Percentiles rank a stretch among this genome's conserved stretches.
Conservation (phyloP, 2,329 filamentous ascomycete species). For the Ceratocystis destructans region DNA sequence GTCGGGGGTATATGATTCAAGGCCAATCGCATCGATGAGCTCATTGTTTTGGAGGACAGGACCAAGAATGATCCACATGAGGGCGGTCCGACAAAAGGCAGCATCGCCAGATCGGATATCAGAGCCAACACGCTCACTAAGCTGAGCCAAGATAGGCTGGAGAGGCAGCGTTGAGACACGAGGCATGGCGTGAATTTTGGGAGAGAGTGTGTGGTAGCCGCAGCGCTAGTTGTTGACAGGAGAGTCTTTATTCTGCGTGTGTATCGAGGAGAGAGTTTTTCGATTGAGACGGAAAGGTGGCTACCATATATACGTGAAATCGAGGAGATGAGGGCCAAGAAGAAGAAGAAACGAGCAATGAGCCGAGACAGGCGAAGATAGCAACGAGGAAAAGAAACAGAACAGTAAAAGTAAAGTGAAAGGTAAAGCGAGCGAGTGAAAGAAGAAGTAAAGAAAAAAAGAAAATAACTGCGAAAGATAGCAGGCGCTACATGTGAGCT, state of each 20-base stretch:
- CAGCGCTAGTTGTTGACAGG: not conserved
- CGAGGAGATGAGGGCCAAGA: not conserved
- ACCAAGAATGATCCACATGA: slow-evolving; percentile 17
- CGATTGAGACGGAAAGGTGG: not conserved
- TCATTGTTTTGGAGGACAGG: slow-evolving; percentile 8
- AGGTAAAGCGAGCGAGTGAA: slow-evolving; percentile 3
- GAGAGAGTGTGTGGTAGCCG: too few species aligned
- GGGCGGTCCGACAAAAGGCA: slow-evolving; percentile 16
- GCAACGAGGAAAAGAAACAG: not conserved
- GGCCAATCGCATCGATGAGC: slow-evolving; percentile 16
- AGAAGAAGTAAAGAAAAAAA: not conserved
- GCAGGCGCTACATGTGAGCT: not conserved
- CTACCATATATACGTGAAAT: not conserved
- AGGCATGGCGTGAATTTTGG: not conserved
- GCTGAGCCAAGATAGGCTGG: not conserved
- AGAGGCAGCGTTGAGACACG: not conserved
- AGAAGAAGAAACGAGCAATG: not conserved
- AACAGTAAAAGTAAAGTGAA: slow-evolving; percentile 12
- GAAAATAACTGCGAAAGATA: not conserved
- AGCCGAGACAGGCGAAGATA: not conserved
- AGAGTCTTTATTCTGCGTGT: not conserved
- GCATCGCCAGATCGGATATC: slow-evolving; percentile 17
- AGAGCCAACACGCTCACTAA: slow-evolving; percentile 15
- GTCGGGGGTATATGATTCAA: slow-evolving; percentile 9
- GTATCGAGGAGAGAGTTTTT: not conserved